Percentiles rank a stretch among this genome's conserved stretches.
Conservation (phyloP, 1,284 basidiomycete species). For the Ustilago hordei region DNA sequence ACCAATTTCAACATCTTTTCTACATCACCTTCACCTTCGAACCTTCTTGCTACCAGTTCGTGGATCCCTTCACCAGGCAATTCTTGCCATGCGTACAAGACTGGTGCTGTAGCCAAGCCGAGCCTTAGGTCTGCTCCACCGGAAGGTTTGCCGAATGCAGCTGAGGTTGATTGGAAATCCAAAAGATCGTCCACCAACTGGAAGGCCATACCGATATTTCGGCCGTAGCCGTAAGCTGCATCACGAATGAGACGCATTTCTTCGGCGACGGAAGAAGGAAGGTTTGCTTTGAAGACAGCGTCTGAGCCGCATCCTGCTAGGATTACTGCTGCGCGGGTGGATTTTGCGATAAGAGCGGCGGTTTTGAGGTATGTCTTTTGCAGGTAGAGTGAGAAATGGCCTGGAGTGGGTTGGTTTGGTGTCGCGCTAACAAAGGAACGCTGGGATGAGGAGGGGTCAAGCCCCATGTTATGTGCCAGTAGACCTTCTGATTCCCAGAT, state of each 20-base stretch:
- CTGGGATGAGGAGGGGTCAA: conserved; percentile 4
- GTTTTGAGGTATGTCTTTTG: conserved; percentile 97
- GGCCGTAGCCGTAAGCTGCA: conserved; percentile 89
- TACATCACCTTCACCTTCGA: conserved; percentile 84
- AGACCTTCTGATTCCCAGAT: conserved; percentile 53
- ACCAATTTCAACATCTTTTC: conserved; percentile 72
- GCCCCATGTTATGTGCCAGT: conserved; percentile 33
- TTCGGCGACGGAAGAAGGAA: conserved; percentile 21
- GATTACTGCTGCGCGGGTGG: conserved; percentile 86
- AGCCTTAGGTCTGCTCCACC: conserved; percentile 86
- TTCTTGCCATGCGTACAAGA: conserved; percentile 94
- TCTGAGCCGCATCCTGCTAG: conserved; percentile 82
- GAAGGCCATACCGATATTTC: conserved; percentile 81
- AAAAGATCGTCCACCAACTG: conserved; percentile 90
- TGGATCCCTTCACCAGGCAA: conserved; percentile 74
- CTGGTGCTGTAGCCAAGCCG: conserved; percentile 90
- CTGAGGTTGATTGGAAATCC: conserved; percentile 80
- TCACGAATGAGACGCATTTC: conserved; percentile 79
- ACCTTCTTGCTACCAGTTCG: conserved; percentile 86
- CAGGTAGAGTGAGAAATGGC: conserved; percentile 87
- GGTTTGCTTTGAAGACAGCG: conserved; percentile 71
- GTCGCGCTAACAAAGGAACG: not conserved
- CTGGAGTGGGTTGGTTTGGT: conserved; percentile 67
- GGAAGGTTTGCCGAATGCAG: conserved; percentile 82
- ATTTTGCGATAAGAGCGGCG: conserved; percentile 94